Percentiles rank a stretch among this genome's conserved stretches.
Conservation (phyloP, 352 stramenopile genomes). For the Phytophthora macrochlamydospora region DNA sequence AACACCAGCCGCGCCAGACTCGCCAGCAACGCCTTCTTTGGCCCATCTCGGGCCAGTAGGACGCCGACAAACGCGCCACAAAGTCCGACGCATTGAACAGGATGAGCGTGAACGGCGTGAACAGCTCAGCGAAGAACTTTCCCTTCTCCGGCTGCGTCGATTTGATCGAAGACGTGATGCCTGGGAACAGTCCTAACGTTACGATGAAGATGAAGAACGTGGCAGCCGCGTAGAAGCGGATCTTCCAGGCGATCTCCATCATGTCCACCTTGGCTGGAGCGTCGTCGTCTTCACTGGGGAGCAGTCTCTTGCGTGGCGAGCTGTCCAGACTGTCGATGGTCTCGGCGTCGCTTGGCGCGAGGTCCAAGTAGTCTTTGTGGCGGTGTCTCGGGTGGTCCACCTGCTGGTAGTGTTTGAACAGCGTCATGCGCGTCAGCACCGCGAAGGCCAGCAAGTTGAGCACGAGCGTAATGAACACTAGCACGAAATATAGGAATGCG, state of each 20-base stretch:
- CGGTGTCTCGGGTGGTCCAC: conserved; percentile 43
- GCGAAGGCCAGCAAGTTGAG: conserved; percentile 59
- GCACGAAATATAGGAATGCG: conserved; percentile 81
- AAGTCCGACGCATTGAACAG: conserved; percentile 84
- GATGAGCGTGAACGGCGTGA: conserved; percentile 79
- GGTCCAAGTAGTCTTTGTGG: conserved; percentile 34
- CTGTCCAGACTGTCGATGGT: conserved; percentile 47
- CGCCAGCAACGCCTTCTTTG: conserved; percentile 42
- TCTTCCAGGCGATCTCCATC: conserved; percentile 59
- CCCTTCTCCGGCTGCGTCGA: conserved; percentile 51
- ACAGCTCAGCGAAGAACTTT: conserved; percentile 66
- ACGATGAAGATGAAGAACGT: conserved; percentile 83
- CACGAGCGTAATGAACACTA: conserved; percentile 73
- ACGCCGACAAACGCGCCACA: conserved; percentile 59
- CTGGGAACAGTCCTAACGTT: conserved; percentile 78
- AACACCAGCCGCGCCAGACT: conserved; percentile 56
- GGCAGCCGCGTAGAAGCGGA: conserved; percentile 59
- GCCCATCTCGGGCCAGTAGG: conserved; percentile 34
- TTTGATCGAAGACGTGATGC: conserved; percentile 73
- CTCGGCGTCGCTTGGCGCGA: conserved; percentile 32
- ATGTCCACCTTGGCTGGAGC: conserved; percentile 45
- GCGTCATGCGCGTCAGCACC: conserved; percentile 58
- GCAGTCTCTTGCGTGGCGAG: conserved; percentile 29
- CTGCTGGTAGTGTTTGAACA: conserved; percentile 76
- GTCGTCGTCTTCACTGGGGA: conserved; percentile 17